Conservation (phyloP, 139 green algal genomes). For the Closterium sp. region DNA sequence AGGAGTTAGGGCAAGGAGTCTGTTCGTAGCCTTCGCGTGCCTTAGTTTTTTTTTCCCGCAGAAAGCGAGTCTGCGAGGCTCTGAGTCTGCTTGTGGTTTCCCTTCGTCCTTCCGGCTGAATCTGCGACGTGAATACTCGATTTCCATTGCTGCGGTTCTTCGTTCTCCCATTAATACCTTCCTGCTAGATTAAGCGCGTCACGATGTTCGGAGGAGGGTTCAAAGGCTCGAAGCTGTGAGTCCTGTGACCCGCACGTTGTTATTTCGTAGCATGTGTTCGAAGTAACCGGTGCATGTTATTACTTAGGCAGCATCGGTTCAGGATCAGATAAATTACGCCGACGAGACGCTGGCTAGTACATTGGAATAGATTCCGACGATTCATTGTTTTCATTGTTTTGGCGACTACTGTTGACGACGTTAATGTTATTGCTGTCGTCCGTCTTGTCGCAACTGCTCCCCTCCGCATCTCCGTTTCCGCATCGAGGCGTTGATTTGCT, state of each 20-base stretch:
- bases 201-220: slow-evolving; percentile 30
- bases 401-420: no score
- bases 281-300: no score
- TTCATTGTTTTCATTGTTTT: no score
- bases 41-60: neutral
- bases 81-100: neutral
- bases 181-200: neutral
- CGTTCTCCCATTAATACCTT: neutral
- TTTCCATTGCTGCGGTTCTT: neutral
- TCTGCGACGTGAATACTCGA: neutral
- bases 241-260: slow-evolving; percentile 9
- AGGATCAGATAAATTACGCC: no score
- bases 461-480: no score
- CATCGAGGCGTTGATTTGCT: no score
- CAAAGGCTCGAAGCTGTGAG: slow-evolving; percentile 11
- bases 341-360: no score
- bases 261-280: neutral
- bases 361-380: no score
- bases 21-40: neutral
- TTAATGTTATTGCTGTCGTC: no score
- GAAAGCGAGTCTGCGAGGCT: neutral
- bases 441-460: no score
- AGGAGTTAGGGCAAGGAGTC: neutral
- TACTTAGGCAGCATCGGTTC: no score
- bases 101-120: neutral